Conservation (phyloP, 257 asterid genomes). For the Voacanga thouarsii region DNA sequence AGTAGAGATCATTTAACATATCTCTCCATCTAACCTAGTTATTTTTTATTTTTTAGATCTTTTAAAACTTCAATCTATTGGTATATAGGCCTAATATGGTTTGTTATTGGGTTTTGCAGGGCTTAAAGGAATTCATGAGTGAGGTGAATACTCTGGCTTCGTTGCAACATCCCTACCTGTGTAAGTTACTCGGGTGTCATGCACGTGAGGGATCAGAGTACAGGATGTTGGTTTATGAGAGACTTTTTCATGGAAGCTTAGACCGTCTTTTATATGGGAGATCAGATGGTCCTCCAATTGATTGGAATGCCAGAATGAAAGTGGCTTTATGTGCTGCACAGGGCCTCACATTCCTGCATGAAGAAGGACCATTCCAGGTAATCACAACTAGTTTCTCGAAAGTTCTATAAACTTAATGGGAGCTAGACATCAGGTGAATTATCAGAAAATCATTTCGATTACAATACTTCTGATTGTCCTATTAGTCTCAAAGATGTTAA, state of each 20-base stretch:
- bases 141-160: constrained; percentile 79
- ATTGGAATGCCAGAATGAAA: constrained; percentile 93
- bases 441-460: background rate
- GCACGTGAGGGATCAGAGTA: constrained; percentile 81
- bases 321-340: constrained; percentile 89
- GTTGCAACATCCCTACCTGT: constrained; percentile 68
- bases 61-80: background rate
- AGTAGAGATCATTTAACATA: background rate
- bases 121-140: constrained; percentile 74
- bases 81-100: background rate
- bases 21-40: constrained; percentile 1
- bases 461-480: background rate
- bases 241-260: constrained; percentile 83
- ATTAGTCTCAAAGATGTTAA: background rate
- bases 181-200: constrained; percentile 84
- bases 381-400: constrained; percentile 12
- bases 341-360: constrained; percentile 91
- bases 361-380: constrained; percentile 99
- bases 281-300: constrained; percentile 88
- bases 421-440: background rate
- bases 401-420: background rate
- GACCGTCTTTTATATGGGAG: constrained; percentile 84
- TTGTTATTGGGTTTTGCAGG: constrained; percentile 39
- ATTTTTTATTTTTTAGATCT: background rate
- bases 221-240: constrained; percentile 85